phyloP scores from a whole-genome alignment of 2,329 filamentous ascomycete genomes.

The Ascochyta rabiei region DNA sequence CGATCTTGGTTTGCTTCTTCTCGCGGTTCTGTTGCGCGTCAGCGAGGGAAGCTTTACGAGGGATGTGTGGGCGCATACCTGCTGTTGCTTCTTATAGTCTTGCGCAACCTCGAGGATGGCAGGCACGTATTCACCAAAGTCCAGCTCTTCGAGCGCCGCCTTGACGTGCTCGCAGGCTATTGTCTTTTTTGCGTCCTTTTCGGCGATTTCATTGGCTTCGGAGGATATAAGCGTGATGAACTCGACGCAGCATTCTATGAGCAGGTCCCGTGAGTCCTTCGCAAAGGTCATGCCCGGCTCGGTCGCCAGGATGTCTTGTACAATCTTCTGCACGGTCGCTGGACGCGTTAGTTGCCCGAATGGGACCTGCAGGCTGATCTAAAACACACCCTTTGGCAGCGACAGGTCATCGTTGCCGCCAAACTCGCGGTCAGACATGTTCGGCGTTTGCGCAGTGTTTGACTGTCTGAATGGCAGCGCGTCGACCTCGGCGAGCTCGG shows the following conservation, averaged over 20 bases:
- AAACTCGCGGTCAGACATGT: slow-evolving; percentile 52
- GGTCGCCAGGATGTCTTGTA: slow-evolving; percentile 86
- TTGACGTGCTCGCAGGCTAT: slow-evolving; percentile 98
- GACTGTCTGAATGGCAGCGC: slow-evolving; percentile 10
- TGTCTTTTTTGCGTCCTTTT: slow-evolving; percentile 99
- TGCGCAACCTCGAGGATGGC: slow-evolving; percentile 85
- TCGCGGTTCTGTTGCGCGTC: slow-evolving; percentile 73
- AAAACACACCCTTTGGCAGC: slow-evolving; percentile 48
- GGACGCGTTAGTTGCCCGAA: slow-evolving; percentile 17
- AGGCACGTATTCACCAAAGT: slow-evolving; percentile 89
- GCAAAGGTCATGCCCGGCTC: slow-evolving; percentile 83
- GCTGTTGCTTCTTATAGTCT: slow-evolving; percentile 91
- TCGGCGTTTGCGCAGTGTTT: slow-evolving; percentile 26
- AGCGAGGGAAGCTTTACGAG: slow-evolving; percentile 1
- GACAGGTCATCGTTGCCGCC: slow-evolving; percentile 52
- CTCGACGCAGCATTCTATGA: slow-evolving; percentile 98
- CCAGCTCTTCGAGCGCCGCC: slow-evolving; percentile 88
- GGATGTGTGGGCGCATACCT: slow-evolving; percentile 61
- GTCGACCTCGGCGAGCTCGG: slow-evolving; percentile 6
- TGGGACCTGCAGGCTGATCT: background rate
- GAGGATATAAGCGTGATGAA: slow-evolving; percentile 99
- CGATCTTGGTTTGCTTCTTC: slow-evolving; percentile 97
- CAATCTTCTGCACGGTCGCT: slow-evolving; percentile 81
- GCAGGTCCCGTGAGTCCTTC: slow-evolving; percentile 90
- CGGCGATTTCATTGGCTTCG: slow-evolving; percentile 97